These are phyloP conservation scores for Fusarium tanahbumbuense DNA, from an alignment of 2,329 filamentous ascomycete species.

Conservation along the genomic window DNA sequence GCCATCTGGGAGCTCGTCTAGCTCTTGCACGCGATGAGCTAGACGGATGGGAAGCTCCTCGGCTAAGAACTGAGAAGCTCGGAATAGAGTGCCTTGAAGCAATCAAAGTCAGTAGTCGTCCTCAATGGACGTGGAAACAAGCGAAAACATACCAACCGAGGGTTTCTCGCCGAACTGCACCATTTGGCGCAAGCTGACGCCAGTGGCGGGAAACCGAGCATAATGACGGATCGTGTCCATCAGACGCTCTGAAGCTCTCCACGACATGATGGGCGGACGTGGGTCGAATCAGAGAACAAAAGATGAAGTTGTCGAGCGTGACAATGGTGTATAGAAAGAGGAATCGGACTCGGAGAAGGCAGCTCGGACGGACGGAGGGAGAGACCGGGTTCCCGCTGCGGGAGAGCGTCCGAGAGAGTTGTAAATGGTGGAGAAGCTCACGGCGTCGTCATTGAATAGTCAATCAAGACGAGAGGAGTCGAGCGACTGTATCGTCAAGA, in stretches of 20 bases:
- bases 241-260: slow-evolving; percentile 89
- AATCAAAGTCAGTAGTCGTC: slow-evolving; percentile 15
- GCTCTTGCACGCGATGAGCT: slow-evolving; percentile 94
- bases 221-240: slow-evolving; percentile 99
- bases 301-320: slow-evolving; percentile 7
- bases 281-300: slow-evolving; percentile 25
- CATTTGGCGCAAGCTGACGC: slow-evolving; percentile 97
- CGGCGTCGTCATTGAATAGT: slow-evolving; percentile 47
- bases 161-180: slow-evolving; percentile 97
- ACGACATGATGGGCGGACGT: slow-evolving; percentile 75
- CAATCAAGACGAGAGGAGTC: slow-evolving; percentile 16
- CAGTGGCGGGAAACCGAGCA: slow-evolving; percentile 95
- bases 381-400: slow-evolving; percentile 40
- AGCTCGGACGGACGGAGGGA: slow-evolving; percentile 45
- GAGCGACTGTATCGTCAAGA: slow-evolving; percentile 23
- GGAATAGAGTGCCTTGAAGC: slow-evolving; percentile 85
- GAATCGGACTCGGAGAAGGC: slow-evolving; percentile 41
- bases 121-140: slow-evolving; percentile 87
- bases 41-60: slow-evolving; percentile 97
- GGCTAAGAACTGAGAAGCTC: slow-evolving; percentile 96
- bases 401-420: slow-evolving; percentile 40
- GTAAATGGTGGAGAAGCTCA: slow-evolving; percentile 39
- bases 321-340: slow-evolving; percentile 12
- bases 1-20: slow-evolving; percentile 91
- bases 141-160: slow-evolving; percentile 82